These are phyloP conservation scores for Clohesyomyces aquaticus DNA, from an alignment of 495 filamentous ascomycete genomes.

Conservation along the genomic window DNA sequence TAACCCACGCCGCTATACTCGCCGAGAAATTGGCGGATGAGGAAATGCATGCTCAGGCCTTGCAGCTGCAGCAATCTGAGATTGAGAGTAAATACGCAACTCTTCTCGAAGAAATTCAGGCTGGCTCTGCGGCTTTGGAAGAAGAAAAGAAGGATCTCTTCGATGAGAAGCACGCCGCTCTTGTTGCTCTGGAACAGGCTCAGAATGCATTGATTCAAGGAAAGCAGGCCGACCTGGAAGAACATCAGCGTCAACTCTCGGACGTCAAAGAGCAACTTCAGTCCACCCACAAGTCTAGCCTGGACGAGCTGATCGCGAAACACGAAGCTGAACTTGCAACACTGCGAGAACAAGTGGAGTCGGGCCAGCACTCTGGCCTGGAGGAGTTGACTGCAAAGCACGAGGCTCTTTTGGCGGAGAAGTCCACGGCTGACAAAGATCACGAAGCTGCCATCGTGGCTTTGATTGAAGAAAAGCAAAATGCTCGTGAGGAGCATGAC, in stretches of 20 bases:
- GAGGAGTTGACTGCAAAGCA: too few relatives aligned
- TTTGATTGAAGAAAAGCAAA: neutral
- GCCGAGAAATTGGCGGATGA: constrained; percentile 25
- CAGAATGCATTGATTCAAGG: neutral
- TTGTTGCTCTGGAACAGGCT: constrained; percentile 1
- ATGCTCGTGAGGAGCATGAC: neutral
- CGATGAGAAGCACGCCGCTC: constrained; percentile 15
- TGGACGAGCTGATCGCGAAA: constrained; percentile 21
- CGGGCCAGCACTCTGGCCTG: too few relatives aligned
- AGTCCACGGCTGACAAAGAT: too few relatives aligned
- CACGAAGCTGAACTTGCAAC: constrained; percentile 26
- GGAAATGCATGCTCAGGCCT: constrained; percentile 14
- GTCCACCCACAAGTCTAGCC: constrained; percentile 13
- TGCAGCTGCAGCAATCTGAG: constrained; percentile 22
- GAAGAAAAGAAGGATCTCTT: constrained; percentile 20
- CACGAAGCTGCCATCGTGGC: too few relatives aligned
- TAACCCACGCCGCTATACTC: neutral
- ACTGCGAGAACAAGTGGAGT: too few relatives aligned
- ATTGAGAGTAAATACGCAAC: constrained; percentile 24
- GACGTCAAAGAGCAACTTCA: constrained; percentile 9
- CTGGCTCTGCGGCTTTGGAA: constrained; percentile 10
- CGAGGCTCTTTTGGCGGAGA: too few relatives aligned
- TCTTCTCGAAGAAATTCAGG: constrained; percentile 32
- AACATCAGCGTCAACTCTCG: neutral
- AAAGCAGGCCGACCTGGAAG: neutral